Percentiles rank a stretch among this genome's conserved stretches.
Evolutionary conservation across 176 grass and related monocot genomes (phyloP).

Genomic region (Hyparrhenia diplandra): DNA sequence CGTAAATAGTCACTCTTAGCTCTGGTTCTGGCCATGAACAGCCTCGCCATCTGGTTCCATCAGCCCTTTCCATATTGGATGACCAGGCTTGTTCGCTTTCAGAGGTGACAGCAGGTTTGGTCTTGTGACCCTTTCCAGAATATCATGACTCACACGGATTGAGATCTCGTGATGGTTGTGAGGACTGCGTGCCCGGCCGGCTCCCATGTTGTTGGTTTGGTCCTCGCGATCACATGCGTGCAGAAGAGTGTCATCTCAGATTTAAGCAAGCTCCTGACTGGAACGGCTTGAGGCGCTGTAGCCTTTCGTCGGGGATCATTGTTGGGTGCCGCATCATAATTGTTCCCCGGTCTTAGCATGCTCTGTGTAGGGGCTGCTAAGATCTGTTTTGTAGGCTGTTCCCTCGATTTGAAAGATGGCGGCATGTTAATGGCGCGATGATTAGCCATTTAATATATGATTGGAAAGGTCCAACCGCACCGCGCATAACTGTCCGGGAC

Average conservation of each 20-base stretch:
- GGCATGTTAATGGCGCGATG: slow-evolving; percentile 26
- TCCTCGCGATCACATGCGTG: slow-evolving; percentile 24
- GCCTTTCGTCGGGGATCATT: slow-evolving; percentile 26
- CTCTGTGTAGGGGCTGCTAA: slow-evolving; percentile 25
- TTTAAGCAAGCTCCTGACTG: slow-evolving; percentile 39
- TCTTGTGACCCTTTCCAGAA: slow-evolving; percentile 13
- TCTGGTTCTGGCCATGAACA: background rate
- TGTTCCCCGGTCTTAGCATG: slow-evolving; percentile 34
- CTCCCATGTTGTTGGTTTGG: slow-evolving; percentile 34
- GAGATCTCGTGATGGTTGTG: background rate
- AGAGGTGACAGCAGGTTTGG: slow-evolving; percentile 31
- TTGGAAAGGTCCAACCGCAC: slow-evolving; percentile 33
- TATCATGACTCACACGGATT: slow-evolving; percentile 18
- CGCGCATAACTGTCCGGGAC: background rate
- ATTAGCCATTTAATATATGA: slow-evolving; percentile 46
- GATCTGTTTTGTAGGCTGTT: slow-evolving; percentile 29
- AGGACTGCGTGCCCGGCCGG: background rate
- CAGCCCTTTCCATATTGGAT: slow-evolving; percentile 9
- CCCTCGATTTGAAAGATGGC: slow-evolving; percentile 21
- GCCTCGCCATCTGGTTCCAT: background rate
- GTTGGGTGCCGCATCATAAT: slow-evolving; percentile 30
- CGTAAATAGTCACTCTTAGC: slow-evolving; percentile 7
- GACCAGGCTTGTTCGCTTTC: slow-evolving; percentile 21
- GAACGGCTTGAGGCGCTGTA: slow-evolving; percentile 24
- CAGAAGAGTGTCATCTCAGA: slow-evolving; percentile 27